These are phyloP conservation scores for Houttuynia cordata DNA, from an alignment of 164 flowering plant genomes.

Conservation along the genomic window DNA sequence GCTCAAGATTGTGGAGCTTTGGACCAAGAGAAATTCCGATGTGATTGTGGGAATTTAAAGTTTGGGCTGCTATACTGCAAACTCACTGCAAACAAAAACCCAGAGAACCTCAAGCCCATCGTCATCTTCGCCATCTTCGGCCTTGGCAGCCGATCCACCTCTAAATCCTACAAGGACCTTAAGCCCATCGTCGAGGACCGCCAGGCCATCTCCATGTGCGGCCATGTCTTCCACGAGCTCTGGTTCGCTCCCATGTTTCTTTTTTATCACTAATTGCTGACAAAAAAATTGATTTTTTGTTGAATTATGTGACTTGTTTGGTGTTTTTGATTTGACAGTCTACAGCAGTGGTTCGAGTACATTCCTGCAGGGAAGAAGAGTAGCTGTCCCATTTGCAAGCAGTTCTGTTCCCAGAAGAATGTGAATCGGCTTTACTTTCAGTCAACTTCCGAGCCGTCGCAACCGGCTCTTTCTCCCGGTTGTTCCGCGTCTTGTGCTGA, in stretches of 20 bases:
- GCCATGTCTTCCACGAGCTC: conserved; percentile 96
- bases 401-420: conserved; percentile 33
- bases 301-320: not conserved
- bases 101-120: too few relatives aligned
- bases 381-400: conserved; percentile 94
- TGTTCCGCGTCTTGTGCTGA: not conserved
- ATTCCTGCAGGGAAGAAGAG: conserved; percentile 51
- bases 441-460: conserved; percentile 37
- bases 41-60: too few relatives aligned
- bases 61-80: too few relatives aligned
- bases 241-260: conserved; percentile 33
- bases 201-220: conserved; percentile 74
- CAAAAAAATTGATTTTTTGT: not conserved
- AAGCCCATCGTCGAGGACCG: conserved; percentile 77
- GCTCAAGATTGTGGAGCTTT: too few relatives aligned
- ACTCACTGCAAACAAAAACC: too few relatives aligned
- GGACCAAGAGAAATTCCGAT: too few relatives aligned
- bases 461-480: conserved; percentile 18
- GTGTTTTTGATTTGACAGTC: conserved; percentile 18
- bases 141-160: too few relatives aligned
- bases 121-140: too few relatives aligned
- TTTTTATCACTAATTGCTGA: not conserved
- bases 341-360: conserved; percentile 97
- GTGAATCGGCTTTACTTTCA: conserved; percentile 77
- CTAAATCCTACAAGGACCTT: conserved; percentile 84